Evolutionary conservation across 2,329 filamentous ascomycete genomes (phyloP), one percentile per base, ranked within the genome.

Genomic region (Fusarium begoniae): DNA sequence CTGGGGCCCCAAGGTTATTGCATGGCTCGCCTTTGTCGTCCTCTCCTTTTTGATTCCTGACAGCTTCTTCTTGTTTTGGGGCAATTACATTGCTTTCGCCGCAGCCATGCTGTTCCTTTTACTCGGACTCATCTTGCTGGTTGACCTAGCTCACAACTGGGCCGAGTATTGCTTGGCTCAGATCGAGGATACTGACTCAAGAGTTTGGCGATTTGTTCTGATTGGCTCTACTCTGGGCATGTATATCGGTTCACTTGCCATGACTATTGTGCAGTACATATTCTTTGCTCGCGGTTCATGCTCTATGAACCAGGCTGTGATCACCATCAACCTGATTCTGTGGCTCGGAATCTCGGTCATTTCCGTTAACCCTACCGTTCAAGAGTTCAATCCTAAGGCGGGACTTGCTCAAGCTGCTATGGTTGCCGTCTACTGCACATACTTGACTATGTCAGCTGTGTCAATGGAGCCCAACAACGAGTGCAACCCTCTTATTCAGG

Each of bases 341-440:
- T 92, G 97, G 85, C 82, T 98, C 56, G 87, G 90, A 67, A 91
- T 97, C 70, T 97, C 95, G 1, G 87, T 91, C 74, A 88, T 98
- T 38, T 98, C 96, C 1, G 92, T 99, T 70, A 95, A 98, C 80
- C 95, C 96, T 3, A 90, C 89, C 3, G 90, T 99, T 20, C 96
- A 99, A 83, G 94, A 95, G 79, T 92, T 92, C 81, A 99, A 99
- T 83, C 91, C 95, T 54, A 95, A 96, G 80, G 96, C 96, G 47
- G 96, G 96, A 55, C 88, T 99, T 67, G 96, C 96, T n/a, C 96
- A 99, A 82, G 95, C 95, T 47, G 96, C 96, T 71, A 98, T 98
- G 90, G 96, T 99, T 50, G 94, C 95, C 24, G 90, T 98, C 66
- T 99, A 99, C 87, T 99, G 96, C 89, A 98, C 96, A 48, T 99